Evolutionary conservation across 2,329 filamentous ascomycete genomes (phyloP).

Genomic region (Phyllosticta capitalensis): DNA sequence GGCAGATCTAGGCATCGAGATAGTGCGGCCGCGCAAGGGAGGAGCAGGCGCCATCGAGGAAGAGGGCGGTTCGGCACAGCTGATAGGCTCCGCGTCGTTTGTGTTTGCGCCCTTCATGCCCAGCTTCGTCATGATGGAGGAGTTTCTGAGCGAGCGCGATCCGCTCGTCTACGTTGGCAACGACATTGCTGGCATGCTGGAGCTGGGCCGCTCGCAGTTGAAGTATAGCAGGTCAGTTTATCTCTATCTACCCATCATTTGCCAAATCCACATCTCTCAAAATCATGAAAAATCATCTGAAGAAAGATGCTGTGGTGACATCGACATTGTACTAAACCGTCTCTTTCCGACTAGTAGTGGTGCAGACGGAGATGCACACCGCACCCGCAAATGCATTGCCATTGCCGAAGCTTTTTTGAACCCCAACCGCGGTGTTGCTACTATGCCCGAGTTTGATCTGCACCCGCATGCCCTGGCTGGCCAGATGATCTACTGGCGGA

Average conservation of each 20-base stretch:
- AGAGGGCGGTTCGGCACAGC: background rate
- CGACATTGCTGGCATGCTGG: conserved; percentile 20
- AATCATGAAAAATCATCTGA: no score
- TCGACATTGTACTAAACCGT: background rate
- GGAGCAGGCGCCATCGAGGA: conserved; percentile 13
- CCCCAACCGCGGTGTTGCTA: conserved; percentile 13
- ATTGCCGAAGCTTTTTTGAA: conserved; percentile 20
- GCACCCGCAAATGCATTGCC: conserved; percentile 15
- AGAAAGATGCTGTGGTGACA: no score
- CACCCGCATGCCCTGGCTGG: conserved; percentile 25
- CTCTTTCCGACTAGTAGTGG: background rate
- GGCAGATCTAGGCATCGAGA: conserved; percentile 15
- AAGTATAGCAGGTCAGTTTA: background rate
- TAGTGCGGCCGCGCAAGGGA: conserved; percentile 7
- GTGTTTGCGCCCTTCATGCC: conserved; percentile 30
- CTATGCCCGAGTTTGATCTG: conserved; percentile 21
- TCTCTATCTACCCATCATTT: background rate
- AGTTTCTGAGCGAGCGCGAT: conserved; percentile 21
- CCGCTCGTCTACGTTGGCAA: conserved; percentile 28
- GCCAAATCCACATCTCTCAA: background rate
- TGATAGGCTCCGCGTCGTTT: conserved; percentile 19
- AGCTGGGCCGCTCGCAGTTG: conserved; percentile 3
- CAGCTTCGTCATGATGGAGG: conserved; percentile 24
- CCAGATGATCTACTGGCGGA: conserved; percentile 22
- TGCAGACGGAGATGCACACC: background rate